A percentile compares a stretch with the other conserved stretches of the same genome.
These are phyloP conservation scores for Fusarium domesticum DNA, from an alignment of 2,329 filamentous ascomycete genomes.

Conservation along the genomic window DNA sequence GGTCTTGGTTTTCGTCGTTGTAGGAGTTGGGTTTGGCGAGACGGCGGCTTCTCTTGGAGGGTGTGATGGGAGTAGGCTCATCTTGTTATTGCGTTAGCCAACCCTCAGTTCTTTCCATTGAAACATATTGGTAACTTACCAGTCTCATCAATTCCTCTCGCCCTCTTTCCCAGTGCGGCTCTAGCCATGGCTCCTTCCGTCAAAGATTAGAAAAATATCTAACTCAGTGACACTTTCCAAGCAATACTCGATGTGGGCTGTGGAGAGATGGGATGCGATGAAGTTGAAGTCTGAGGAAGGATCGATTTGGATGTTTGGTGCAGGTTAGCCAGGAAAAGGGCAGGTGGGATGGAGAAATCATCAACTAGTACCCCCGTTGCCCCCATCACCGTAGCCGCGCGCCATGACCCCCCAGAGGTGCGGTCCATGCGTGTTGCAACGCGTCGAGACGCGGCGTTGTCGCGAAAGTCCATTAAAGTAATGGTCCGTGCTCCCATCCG, in stretches of 20 bases:
- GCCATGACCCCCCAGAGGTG: conserved; percentile 15
- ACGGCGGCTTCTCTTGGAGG: conserved; percentile 48
- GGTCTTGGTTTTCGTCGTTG: conserved; percentile 67
- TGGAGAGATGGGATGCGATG: conserved; percentile 5
- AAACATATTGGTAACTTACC: conserved; percentile 28
- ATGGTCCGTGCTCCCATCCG: conserved; percentile 25
- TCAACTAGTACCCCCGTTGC: conserved; percentile 18
- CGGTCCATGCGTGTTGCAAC: conserved; percentile 25
- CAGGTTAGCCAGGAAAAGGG: conserved; percentile 16
- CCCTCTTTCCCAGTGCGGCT: conserved; percentile 36
- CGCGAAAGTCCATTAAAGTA: conserved; percentile 32
- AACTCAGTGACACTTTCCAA: conserved; percentile 20
- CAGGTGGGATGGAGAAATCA: conserved; percentile 9
- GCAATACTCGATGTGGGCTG: conserved; percentile 1
- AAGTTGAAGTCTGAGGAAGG: conserved; percentile 16
- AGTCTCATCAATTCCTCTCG: conserved; percentile 28
- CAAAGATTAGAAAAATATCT: conserved; percentile 7
- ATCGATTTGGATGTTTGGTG: conserved; percentile 14
- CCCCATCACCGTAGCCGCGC: conserved; percentile 19
- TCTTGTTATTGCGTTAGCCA: conserved; percentile 20
- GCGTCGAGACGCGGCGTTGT: conserved; percentile 32
- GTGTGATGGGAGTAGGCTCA: conserved; percentile 29
- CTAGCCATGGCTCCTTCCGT: conserved; percentile 30
- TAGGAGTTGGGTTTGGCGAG: conserved; percentile 41
- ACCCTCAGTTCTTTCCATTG: conserved; percentile 5